Evolutionary conservation across 2,329 filamentous ascomycete genomes (phyloP), one percentile per base, ranked within the genome.

Genomic region (Paramyrothecium sp.): DNA sequence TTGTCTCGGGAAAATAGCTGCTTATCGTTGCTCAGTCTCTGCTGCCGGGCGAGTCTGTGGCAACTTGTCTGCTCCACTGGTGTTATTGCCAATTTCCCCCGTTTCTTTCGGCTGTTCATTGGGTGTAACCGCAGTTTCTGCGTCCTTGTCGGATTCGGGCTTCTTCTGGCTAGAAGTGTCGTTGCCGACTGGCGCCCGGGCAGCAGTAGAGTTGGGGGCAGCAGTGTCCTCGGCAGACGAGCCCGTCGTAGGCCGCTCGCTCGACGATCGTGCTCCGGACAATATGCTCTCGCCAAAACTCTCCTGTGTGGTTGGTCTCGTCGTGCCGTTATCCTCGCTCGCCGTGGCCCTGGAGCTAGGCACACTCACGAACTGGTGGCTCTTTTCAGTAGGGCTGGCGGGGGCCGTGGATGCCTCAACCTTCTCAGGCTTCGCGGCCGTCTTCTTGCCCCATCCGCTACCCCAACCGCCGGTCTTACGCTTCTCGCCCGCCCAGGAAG

Each of bases 401-500:
- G 76, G 71, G 2, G 66, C 65, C 3, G 51, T 44, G 13, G 72
- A 68, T 1, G 69, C 66, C 26, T 72, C 73, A 20, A 68, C 59
- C 10, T 41, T 67, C 67, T 19, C 67, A 67, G 13, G 57, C 64
- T 56, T 70, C 68, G 63, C 70, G 72, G 44, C 74, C 56, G 52
- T 60, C 57, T 67, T 71, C 57, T 65, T 68, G 44, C 75, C 74
- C 71, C 76, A 78, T 50, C 72, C 72, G 22, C 67, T 71, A 22
- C 71, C 80, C 67, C 79, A 76, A 51, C 73, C 80, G n/a, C 72
- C 76, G 3, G 69, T 69, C 67, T 88, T 90, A 61, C 88, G 81
- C 76, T 93, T 94, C 75, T 95, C 90, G 53, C 87, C 87, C 2
- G 87, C 86, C 87, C 87, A 90, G 0, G 79, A 74, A 2, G 87